Evolutionary conservation across 495 filamentous ascomycete genomes (phyloP).

Genomic region (Xylaria palmicola): DNA sequence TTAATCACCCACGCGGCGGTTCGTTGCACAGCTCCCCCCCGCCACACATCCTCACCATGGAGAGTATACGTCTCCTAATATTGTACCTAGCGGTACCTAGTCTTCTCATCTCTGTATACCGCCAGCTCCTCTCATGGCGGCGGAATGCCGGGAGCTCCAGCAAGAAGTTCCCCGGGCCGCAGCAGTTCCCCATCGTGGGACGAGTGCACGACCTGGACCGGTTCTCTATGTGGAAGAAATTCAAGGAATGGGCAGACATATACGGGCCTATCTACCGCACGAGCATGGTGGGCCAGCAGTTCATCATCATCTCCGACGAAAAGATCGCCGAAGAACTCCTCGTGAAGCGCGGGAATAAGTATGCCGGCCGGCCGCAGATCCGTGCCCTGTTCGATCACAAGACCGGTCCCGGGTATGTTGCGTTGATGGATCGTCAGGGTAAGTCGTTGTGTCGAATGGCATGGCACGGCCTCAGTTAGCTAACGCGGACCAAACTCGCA

Average conservation of each 20-base stretch:
- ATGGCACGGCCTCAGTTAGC: neutral
- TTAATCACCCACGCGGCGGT: neutral
- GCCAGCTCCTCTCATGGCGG: conserved; percentile 39
- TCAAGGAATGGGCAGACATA: conserved; percentile 57
- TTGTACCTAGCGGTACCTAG: conserved; percentile 46
- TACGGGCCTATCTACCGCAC: conserved; percentile 57
- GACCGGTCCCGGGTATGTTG: conserved; percentile 45
- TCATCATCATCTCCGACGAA: conserved; percentile 56
- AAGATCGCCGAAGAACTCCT: conserved; percentile 57
- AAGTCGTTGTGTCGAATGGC: conserved; percentile 17
- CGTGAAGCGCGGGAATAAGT: conserved; percentile 52
- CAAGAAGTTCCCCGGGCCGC: conserved; percentile 42
- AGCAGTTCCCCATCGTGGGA: conserved; percentile 49
- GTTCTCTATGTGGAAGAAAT: conserved; percentile 54
- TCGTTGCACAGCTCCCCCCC: neutral
- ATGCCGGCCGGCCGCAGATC: conserved; percentile 52
- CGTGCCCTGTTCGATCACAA: conserved; percentile 48
- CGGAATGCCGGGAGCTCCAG: conserved; percentile 21
- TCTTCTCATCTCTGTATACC: conserved; percentile 41
- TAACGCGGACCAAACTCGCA: neutral
- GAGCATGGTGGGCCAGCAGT: conserved; percentile 44
- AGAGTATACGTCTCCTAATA: conserved; percentile 33
- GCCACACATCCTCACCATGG: conserved; percentile 19
- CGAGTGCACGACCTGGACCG: conserved; percentile 50
- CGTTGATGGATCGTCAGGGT: conserved; percentile 51